Evolutionary conservation across 257 asterid genomes (phyloP), one percentile per base, ranked within the genome.

Genomic region (Nicotiana sylvestris): DNA sequence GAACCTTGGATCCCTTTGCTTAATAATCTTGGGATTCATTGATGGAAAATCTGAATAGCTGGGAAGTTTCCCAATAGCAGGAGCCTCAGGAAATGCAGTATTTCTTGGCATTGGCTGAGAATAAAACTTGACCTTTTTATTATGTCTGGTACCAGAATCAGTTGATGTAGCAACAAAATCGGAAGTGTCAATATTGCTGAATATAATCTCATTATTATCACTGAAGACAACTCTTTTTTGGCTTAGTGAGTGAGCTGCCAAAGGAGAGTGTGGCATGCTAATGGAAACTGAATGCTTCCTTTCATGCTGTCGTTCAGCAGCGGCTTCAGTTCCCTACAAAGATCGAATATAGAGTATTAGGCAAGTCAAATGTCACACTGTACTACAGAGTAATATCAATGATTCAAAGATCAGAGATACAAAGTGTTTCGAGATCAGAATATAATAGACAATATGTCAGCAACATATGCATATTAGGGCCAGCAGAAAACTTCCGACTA

Each of bases 181-280:
- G 37, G 81, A 76, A 81, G 13, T 8, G 15, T 82, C 77, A 11
- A 43, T 27, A 49, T 46, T 74, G 43, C 79, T 74, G 39, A 74
- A 49, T 8, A 65, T 74, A 17, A 66, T 69, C 43, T 78, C 85
- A 15, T 81, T 85, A 43, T 77, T 85, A 43, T 89, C 83, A 25
- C 58, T 82, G 46, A 91, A 88, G 8, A 88, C 67, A 21, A 87
- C 94, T 65, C 82, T 87, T 78, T 87, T 89, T 0, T 49, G 79
- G 35, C 55, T 49, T 51, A 57, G 62, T 49, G 33, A 46, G 43
- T 49, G n/a, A 74, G 25, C 79, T 6, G 62, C 7, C 43, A 49
- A 46, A 74, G 97, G 97, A 84, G 98, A 87, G 74, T 91, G 87
- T 32, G 95, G 97, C 91, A 94, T 88, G 84, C 94, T 92, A 67